These are phyloP conservation scores for Ceratocystiopsis brevicomis DNA, from an alignment of 2,329 filamentous ascomycete genomes.

Conservation along the genomic window DNA sequence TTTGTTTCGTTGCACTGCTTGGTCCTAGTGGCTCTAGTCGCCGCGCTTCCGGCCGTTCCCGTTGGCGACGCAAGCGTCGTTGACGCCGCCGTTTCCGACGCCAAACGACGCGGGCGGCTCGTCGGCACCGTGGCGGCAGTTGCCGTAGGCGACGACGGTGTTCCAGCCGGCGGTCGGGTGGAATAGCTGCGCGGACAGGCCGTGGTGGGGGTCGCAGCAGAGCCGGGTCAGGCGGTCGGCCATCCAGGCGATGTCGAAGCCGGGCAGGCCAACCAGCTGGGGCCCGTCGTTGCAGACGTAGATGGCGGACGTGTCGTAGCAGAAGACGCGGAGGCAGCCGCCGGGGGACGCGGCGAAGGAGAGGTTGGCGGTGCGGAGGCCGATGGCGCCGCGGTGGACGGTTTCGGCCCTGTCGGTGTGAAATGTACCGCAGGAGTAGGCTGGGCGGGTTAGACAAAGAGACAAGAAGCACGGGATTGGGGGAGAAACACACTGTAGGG, in stretches of 20 bases:
- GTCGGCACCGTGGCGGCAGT: constrained; percentile 6
- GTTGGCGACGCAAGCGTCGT: constrained; percentile 4
- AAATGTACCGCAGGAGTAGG: constrained; percentile 9
- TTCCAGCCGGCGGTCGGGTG: constrained; percentile 7
- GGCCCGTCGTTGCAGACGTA: constrained; percentile 7
- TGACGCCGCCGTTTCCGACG: constrained; percentile 6
- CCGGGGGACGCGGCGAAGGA: neutral
- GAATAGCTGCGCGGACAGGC: constrained; percentile 8
- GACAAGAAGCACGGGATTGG: neutral
- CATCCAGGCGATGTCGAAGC: constrained; percentile 7
- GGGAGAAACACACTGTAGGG: constrained; percentile 5
- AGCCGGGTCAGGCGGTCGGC: constrained; percentile 4
- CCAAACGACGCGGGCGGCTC: constrained; percentile 6
- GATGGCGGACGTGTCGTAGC: constrained; percentile 8
- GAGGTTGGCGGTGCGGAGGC: constrained; percentile 1
- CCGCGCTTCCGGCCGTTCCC: neutral
- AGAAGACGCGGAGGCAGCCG: constrained; percentile 7
- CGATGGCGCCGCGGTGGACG: constrained; percentile 1
- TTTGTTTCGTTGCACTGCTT: too few species aligned
- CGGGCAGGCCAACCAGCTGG: neutral
- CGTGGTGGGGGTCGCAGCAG: constrained; percentile 8
- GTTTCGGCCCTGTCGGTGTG: constrained; percentile 3
- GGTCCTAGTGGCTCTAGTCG: too few species aligned
- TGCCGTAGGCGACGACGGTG: constrained; percentile 8
- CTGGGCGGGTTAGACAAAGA: neutral